Percentiles rank a stretch among this genome's conserved stretches.
phyloP scores from a whole-genome alignment of 169 alveolate genomes.

The Neospora caninum region DNA sequence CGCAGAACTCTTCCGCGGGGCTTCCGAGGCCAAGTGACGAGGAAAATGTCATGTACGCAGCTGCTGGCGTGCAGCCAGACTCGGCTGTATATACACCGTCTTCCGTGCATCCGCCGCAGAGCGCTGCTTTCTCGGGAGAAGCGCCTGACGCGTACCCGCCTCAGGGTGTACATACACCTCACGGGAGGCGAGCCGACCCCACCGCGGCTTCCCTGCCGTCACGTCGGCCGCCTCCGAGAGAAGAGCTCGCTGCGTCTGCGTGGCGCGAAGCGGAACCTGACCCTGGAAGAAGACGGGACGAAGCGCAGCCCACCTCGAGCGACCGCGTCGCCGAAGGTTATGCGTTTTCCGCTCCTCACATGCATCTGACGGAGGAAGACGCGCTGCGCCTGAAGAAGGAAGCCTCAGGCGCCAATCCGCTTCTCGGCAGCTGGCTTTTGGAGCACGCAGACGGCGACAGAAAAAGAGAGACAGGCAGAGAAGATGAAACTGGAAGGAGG shows the following conservation, averaged over 20 bases:
- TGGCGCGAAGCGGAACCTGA: too few relatives aligned
- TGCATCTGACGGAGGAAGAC: neutral
- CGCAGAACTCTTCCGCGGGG: too few relatives aligned
- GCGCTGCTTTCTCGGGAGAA: too few relatives aligned
- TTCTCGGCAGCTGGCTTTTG: constrained; percentile 31
- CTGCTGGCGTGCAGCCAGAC: too few relatives aligned
- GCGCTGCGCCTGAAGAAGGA: neutral
- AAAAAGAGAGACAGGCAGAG: neutral
- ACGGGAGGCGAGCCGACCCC: neutral
- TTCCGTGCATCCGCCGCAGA: too few relatives aligned
- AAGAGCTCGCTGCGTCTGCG: too few relatives aligned
- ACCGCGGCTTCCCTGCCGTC: neutral
- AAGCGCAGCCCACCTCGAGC: too few relatives aligned
- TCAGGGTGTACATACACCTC: neutral
- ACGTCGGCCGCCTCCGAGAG: neutral
- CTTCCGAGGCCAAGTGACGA: too few relatives aligned
- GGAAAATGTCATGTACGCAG: too few relatives aligned
- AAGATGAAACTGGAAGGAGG: neutral
- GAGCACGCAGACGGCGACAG: neutral
- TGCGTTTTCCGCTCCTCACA: neutral
- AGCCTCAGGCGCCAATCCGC: neutral
- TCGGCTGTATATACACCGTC: too few relatives aligned
- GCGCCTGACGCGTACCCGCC: neutral
- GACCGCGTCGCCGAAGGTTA: too few relatives aligned
- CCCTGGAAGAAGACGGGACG: too few relatives aligned